These are phyloP conservation scores for Sclerotiophoma versabilis DNA, from an alignment of 2,329 filamentous ascomycete species.

Conservation along the genomic window DNA sequence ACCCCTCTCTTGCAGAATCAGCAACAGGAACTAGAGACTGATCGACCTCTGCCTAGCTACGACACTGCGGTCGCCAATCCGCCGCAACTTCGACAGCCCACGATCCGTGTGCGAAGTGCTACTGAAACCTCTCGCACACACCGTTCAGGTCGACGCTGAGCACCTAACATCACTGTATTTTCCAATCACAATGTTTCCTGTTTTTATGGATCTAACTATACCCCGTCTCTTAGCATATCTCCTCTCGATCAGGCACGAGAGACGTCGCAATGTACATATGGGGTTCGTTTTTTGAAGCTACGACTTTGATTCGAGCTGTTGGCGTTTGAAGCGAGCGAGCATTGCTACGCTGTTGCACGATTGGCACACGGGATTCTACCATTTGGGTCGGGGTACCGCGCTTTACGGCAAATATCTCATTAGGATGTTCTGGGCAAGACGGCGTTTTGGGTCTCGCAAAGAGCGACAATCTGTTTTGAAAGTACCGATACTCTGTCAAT, in stretches of 20 bases:
- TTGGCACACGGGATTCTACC: constrained; percentile 1
- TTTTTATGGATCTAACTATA: constrained; percentile 32
- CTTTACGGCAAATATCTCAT: background rate
- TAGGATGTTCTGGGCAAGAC: constrained; percentile 14
- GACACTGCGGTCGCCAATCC: constrained; percentile 80
- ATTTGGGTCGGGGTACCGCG: background rate
- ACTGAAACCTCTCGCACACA: constrained; percentile 30
- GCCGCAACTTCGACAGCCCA: constrained; percentile 31
- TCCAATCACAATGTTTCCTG: constrained; percentile 22
- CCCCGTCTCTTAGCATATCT: constrained; percentile 33
- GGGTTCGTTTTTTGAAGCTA: constrained; percentile 16
- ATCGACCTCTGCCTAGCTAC: constrained; percentile 82
- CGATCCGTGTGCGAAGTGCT: constrained; percentile 35
- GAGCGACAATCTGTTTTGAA: constrained; percentile 10
- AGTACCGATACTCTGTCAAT: constrained; percentile 9
- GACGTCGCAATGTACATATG: constrained; percentile 19
- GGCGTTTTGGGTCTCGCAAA: constrained; percentile 1
- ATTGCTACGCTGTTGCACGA: constrained; percentile 19
- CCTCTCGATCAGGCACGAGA: constrained; percentile 16
- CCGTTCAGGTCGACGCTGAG: constrained; percentile 25
- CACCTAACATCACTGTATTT: constrained; percentile 6
- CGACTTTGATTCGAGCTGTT: constrained; percentile 22
- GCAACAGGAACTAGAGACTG: constrained; percentile 25
- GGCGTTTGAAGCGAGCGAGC: constrained; percentile 28
- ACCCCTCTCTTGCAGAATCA: constrained; percentile 52